Base-by-base conservation (phyloP, 176 grass and related monocot genomes). In the Carex scoparia region DNA sequence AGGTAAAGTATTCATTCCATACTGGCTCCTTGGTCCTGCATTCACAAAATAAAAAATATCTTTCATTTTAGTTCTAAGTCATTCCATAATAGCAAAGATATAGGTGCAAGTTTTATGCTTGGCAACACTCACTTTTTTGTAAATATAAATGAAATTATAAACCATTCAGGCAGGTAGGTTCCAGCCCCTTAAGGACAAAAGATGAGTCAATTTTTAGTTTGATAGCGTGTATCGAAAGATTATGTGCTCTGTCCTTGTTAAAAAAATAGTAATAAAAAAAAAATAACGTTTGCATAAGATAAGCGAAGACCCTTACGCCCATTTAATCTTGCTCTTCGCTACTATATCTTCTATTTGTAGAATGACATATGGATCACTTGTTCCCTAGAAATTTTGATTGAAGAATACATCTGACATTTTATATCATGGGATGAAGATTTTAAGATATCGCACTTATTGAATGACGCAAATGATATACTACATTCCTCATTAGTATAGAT, bases 311-410 rank as follows among this genome's bases (percentile, higher is more conserved):
- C 70, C 95, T 98, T 88, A 94, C 95, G 88, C 92, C 95, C 95
- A 98, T 93, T 94, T 98, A 84, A 98, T 90, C 31, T 93, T 93
- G 88, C 91, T 94, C 78, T 90, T 98, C 31, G 49, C 85, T 83
- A 87, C 90, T 85, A 90, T 91, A 78, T 89, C 93, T 86, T 95
- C 92, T 70, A 98, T 68, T 80, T 92, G 92, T 10, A 98, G 82
- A 88, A 98, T 65, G 28, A 98, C 93, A 80, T 94, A 94, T 69
- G 95, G 95, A 86, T 98, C 95, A 85, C 92, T 98, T 90, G 95
- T 98, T 69, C 95, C 95, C 93, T 98, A 87, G 27, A 88, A 91
- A 83, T 33, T 72, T 72, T 49, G 31, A 42, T 87, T 72, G n/a
- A 48, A 63, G 32, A 83, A 78, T 74, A 81, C 35, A 61, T 79